These are phyloP conservation scores for Trichosporon coremiiforme DNA, from an alignment of 1,284 basidiomycete species.

Conservation along the genomic window DNA sequence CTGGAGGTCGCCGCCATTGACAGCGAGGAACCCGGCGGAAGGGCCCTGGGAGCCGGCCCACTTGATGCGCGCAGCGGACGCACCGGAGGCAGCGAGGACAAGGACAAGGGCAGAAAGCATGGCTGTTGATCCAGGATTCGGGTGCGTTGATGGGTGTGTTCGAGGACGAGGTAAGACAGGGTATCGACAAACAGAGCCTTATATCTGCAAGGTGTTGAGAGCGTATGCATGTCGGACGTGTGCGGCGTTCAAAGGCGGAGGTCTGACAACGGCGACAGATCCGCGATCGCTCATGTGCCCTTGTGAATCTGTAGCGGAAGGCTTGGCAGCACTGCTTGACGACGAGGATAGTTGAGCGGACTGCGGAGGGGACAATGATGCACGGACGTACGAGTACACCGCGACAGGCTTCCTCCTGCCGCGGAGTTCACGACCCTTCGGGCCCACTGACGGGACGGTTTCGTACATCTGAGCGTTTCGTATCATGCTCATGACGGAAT, in stretches of 20 bases:
- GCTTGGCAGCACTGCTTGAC: slow-evolving; percentile 7
- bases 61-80: slow-evolving; percentile 13
- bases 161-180: too few relatives aligned
- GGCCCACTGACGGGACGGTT: not conserved
- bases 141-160: too few relatives aligned
- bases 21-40: slow-evolving; percentile 11
- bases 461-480: not conserved
- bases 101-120: slow-evolving; percentile 9
- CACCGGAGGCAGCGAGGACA: not conserved
- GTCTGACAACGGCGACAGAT: not conserved
- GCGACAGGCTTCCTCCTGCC: not conserved
- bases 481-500: not conserved
- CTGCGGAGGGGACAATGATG: not conserved
- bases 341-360: not conserved
- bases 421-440: not conserved
- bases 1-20: slow-evolving; percentile 8
- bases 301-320: not conserved
- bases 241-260: slow-evolving; percentile 1
- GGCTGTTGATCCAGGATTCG: not conserved
- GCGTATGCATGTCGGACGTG: not conserved
- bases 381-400: not conserved
- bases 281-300: not conserved
- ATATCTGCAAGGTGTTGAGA: not conserved
- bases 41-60: not conserved
- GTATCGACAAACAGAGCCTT: not conserved